Evolutionary conservation across 2,329 filamentous ascomycete genomes (phyloP).

Genomic region (Trichoderma sp.): DNA sequence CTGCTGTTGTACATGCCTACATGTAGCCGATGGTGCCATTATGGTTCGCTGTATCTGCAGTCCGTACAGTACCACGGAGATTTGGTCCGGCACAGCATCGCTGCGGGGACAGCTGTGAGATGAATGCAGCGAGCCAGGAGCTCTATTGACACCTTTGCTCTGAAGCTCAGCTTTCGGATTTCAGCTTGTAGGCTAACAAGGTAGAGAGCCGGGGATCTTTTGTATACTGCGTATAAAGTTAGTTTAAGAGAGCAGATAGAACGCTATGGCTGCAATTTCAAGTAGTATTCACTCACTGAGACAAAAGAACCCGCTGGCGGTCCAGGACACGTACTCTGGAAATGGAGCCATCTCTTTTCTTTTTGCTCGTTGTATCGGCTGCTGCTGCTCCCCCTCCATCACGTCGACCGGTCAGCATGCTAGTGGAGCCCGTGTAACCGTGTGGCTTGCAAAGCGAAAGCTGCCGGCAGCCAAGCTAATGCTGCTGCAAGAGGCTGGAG

Average conservation of each 20-base stretch:
- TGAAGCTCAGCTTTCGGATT: neutral
- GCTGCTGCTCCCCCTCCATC: neutral
- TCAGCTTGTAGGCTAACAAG: neutral
- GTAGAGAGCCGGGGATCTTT: neutral
- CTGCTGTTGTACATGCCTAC: neutral
- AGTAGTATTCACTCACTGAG: neutral
- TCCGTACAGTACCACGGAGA: neutral
- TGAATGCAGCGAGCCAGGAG: neutral
- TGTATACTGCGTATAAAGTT: neutral
- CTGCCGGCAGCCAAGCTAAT: neutral
- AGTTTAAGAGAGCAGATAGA: neutral
- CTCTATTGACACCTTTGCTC: neutral
- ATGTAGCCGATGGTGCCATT: neutral
- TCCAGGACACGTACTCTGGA: neutral
- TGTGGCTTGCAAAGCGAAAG: neutral
- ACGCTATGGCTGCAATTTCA: neutral
- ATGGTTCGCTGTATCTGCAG: neutral
- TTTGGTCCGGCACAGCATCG: neutral
- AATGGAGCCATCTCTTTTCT: neutral
- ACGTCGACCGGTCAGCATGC: slow-evolving; percentile 14
- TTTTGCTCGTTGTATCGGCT: neutral
- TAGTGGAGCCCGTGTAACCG: slow-evolving; percentile 9
- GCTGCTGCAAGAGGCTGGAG: slow-evolving; percentile 6
- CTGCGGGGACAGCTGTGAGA: neutral
- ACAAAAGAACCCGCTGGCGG: neutral